Percentiles rank a stretch among this genome's conserved stretches.
Conservation (phyloP, 768 basidiomycete species). For the Pholiota microspora region DNA sequence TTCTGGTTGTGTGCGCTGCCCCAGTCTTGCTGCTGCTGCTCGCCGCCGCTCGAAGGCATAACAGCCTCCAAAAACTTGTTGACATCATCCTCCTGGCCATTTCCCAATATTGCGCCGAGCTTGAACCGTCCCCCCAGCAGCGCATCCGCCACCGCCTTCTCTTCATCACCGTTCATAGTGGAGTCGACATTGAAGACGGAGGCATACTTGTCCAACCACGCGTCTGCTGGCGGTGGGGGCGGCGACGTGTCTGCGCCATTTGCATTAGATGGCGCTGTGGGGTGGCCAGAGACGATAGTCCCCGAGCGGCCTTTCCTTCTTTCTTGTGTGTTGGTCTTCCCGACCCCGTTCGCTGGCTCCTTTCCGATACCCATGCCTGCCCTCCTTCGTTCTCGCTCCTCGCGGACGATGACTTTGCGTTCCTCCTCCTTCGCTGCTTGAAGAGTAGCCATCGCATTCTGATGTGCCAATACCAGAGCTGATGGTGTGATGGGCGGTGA, state of each 20-base stretch:
- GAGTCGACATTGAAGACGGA: background rate
- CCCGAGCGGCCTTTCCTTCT: slow-evolving; percentile 10
- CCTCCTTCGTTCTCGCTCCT: background rate
- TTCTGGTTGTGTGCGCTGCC: background rate
- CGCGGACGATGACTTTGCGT: background rate
- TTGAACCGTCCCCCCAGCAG: background rate
- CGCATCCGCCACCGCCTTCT: background rate
- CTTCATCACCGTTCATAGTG: background rate
- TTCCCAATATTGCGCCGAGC: background rate
- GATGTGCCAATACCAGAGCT: background rate
- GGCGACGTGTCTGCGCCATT: background rate
- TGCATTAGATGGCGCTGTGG: background rate
- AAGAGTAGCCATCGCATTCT: slow-evolving; percentile 3
- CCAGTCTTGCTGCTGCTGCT: background rate
- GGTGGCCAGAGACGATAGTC: slow-evolving; percentile 8
- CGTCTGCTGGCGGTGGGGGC: too few species aligned
- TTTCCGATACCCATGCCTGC: slow-evolving; percentile 7
- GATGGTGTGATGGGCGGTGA: background rate
- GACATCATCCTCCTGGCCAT: background rate
- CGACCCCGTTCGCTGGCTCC: slow-evolving; percentile 23
- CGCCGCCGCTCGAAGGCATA: background rate
- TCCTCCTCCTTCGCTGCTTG: slow-evolving; percentile 7
- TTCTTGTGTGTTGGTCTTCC: background rate
- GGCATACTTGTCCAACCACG: background rate
- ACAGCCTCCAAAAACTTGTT: slow-evolving; percentile 1